phyloP scores from a whole-genome alignment of 2,329 filamentous ascomycete species.

The Corynespora cassiicola region DNA sequence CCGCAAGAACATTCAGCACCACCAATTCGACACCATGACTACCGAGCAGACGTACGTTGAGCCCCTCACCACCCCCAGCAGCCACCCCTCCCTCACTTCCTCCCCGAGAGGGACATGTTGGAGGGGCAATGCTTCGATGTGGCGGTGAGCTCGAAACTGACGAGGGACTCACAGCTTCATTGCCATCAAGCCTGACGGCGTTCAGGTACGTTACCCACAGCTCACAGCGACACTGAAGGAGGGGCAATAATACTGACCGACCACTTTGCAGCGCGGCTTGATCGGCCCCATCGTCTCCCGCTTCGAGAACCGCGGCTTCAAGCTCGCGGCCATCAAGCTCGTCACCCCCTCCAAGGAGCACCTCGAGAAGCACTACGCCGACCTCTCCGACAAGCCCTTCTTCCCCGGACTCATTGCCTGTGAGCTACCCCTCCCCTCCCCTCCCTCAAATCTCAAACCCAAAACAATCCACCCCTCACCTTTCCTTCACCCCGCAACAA shows the following conservation, averaged over 20 bases:
- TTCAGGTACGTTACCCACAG: conserved; percentile 73
- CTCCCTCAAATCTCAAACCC: background rate
- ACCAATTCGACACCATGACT: conserved; percentile 57
- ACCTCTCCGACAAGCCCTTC: conserved; percentile 94
- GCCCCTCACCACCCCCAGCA: background rate
- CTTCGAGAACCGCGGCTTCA: conserved; percentile 99
- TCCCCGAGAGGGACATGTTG: conserved; percentile 27
- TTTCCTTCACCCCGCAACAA: conserved; percentile 3
- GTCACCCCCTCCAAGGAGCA: conserved; percentile 87
- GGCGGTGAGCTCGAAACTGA: too few species aligned
- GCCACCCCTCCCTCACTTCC: conserved; percentile 2
- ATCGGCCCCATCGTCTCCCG: conserved; percentile 96
- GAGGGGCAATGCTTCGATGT: too few species aligned
- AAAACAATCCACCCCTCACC: conserved; percentile 12
- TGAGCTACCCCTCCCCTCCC: conserved; percentile 55
- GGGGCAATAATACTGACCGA: background rate
- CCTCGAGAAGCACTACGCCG: conserved; percentile 97
- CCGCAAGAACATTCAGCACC: conserved; percentile 39
- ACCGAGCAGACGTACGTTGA: conserved; percentile 83
- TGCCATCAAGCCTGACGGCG: conserved; percentile 99
- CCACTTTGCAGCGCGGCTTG: conserved; percentile 80
- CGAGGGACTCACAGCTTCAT: conserved; percentile 82
- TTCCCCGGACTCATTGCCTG: conserved; percentile 93
- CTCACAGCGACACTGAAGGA: background rate
- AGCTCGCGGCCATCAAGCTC: conserved; percentile 98